These are phyloP conservation scores for Geranium incanum DNA, from an alignment of 441 rosid genomes.

Conservation along the genomic window DNA sequence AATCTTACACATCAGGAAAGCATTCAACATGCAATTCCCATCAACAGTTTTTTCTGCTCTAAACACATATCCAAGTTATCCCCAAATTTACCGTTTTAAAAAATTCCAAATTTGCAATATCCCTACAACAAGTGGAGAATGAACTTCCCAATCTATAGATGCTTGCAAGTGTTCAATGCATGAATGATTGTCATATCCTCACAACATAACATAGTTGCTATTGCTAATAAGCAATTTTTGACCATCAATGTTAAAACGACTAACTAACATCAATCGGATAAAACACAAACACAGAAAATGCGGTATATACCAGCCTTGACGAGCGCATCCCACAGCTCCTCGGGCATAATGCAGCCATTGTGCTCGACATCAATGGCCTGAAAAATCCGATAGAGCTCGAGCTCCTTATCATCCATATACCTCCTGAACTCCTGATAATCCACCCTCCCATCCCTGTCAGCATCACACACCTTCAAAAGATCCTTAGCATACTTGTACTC, in stretches of 20 bases:
- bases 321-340: conserved; percentile 91
- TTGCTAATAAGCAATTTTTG: background rate
- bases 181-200: background rate
- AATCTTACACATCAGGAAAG: too few species aligned
- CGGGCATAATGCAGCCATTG: conserved; percentile 90
- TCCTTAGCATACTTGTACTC: conserved; percentile 88
- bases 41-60: too few species aligned
- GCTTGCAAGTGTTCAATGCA: background rate
- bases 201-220: background rate
- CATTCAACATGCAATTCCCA: too few species aligned
- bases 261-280: background rate
- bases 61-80: too few species aligned
- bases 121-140: conserved; percentile 1
- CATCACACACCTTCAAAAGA: conserved; percentile 76
- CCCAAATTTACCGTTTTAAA: too few species aligned
- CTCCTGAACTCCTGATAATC: conserved; percentile 77
- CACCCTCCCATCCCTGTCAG: conserved; percentile 75
- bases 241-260: background rate
- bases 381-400: conserved; percentile 82
- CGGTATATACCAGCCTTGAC: conserved; percentile 66
- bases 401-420: conserved; percentile 91
- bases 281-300: conserved; percentile 15
- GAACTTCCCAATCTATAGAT: background rate
- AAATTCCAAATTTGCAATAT: too few species aligned
- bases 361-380: conserved; percentile 95